Percentiles rank a stretch among this genome's conserved stretches.
These are phyloP conservation scores for Penicillium crystallinum DNA, from an alignment of 495 filamentous ascomycete genomes.

Conservation along the genomic window DNA sequence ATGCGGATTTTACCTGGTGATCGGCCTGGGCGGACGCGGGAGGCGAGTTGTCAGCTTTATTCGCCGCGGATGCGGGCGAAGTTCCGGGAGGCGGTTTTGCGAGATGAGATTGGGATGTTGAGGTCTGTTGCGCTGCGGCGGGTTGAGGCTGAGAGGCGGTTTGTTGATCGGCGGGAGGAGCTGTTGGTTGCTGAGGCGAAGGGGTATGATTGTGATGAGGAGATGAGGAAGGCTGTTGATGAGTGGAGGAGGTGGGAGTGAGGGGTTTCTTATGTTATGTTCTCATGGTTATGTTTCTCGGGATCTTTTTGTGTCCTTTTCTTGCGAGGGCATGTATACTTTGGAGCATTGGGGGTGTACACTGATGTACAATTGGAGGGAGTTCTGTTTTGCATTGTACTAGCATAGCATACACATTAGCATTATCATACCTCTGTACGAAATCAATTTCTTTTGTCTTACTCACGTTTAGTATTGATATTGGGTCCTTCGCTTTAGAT, in stretches of 20 bases:
- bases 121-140: conserved; percentile 31
- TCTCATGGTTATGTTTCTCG: neutral
- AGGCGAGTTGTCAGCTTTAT: conserved; percentile 67
- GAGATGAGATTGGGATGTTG: conserved; percentile 52
- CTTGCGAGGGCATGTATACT: neutral
- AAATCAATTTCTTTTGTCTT: neutral
- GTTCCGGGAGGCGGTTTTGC: conserved; percentile 54
- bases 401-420: conserved; percentile 4
- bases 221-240: conserved; percentile 42
- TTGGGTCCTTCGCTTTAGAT: too few relatives aligned
- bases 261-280: conserved; percentile 6
- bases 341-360: conserved; percentile 2
- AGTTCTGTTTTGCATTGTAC: neutral
- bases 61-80: conserved; percentile 66
- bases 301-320: neutral
- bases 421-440: neutral
- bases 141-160: conserved; percentile 42
- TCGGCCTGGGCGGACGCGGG: conserved; percentile 37
- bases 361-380: conserved; percentile 1
- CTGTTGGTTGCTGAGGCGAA: conserved; percentile 37
- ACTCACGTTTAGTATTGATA: neutral
- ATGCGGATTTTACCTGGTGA: conserved; percentile 43
- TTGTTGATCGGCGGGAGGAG: conserved; percentile 41
- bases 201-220: conserved; percentile 43
- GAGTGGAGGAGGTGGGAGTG: conserved; percentile 55